Evolutionary conservation across 192 early-diverging fungal genomes (phyloP), one percentile per base, ranked within the genome.

Genomic region (Backusella westeae): DNA sequence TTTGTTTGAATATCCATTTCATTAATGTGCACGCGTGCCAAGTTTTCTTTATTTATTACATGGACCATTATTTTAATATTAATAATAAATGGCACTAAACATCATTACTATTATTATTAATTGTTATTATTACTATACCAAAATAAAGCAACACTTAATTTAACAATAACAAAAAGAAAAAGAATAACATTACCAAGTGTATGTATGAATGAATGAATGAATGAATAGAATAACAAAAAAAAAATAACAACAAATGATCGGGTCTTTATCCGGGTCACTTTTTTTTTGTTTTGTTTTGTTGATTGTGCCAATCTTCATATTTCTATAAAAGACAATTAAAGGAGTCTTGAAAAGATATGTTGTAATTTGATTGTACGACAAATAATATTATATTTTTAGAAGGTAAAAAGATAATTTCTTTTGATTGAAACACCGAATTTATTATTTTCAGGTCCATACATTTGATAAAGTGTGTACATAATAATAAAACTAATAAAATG

Each of bases 291-390:
- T 39, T 39, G 38, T 63, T 63, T 23, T 63, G 56, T 63, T 63
- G 56, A 63, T 29, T 63, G 56, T 63, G 56, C 56, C 56, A 63
- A 63, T 63, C 56, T 63, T 63, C 23, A 29, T 29, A 63, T 63
- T 63, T 14, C 56, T 29, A 63, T 63, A 63, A 29, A 63, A 63
- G 56, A 29, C 26, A 63, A 63, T 63, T 29, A 23, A 49, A 63
- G 56, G 56, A 63, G 56, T 63, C 23, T 26, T 63, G 56, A 63
- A 44, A 44, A 63, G 9, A 63, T 23, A 12, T 63, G 56, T 63
- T 49, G 23, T 63, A 26, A 63, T 63, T 63, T 63, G 56, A 63
- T 63, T 63, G 56, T 63, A 63, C 23, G 56, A 63, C 56, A 63
- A 29, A 63, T 29, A 63, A 26, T 10, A 63, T 29, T 12, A 56